Evolutionary conservation across 257 asterid species (phyloP).

Genomic region (Solanum piurae): DNA sequence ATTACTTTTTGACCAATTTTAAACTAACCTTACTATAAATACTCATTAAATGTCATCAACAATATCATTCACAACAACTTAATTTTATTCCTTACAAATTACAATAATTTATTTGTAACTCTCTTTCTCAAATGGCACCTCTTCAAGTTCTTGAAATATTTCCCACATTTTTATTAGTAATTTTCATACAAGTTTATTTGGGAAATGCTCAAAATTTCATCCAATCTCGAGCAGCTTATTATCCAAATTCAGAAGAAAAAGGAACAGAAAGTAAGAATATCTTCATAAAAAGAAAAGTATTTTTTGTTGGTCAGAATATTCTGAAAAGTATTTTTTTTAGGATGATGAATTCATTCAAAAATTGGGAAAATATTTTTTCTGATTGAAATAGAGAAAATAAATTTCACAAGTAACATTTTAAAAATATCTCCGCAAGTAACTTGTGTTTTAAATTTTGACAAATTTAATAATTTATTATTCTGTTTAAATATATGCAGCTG

Average conservation of each 20-base stretch:
- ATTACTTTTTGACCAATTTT: constrained; percentile 7
- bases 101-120: not conserved
- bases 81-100: constrained; percentile 3
- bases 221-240: constrained; percentile 57
- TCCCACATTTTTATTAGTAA: constrained; percentile 19
- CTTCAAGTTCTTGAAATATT: constrained; percentile 10
- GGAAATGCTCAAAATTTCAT: constrained; percentile 42
- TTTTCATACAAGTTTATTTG: constrained; percentile 14
- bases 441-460: not conserved
- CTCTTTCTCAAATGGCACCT: constrained; percentile 13
- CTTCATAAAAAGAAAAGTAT: not conserved
- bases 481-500: constrained; percentile 33
- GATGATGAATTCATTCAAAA: too few relatives aligned
- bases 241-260: constrained; percentile 60
- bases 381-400: too few relatives aligned
- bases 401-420: too few relatives aligned
- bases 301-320: too few relatives aligned
- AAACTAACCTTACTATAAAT: constrained; percentile 26
- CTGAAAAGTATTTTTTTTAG: not conserved
- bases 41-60: not conserved
- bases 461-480: not conserved
- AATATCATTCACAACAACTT: constrained; percentile 15
- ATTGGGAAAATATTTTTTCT: too few relatives aligned
- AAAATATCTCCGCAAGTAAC: too few relatives aligned
- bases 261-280: constrained; percentile 59